Evolutionary conservation across 2,329 filamentous ascomycete genomes (phyloP).

Genomic region (Xylariaceae sp.): DNA sequence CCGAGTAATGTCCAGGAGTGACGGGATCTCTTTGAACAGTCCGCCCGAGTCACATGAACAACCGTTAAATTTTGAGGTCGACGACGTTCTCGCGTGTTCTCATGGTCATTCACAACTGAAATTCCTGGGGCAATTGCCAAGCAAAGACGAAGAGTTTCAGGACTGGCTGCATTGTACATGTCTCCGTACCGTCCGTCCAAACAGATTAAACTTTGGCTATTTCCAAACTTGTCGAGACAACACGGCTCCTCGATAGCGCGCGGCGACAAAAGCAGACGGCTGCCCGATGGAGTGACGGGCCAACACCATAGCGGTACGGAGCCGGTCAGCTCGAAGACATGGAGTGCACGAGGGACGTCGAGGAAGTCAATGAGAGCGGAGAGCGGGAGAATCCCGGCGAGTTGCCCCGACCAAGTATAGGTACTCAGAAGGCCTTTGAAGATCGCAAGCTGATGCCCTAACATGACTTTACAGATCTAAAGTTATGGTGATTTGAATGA

Average conservation of each 20-base stretch:
- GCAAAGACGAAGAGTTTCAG: constrained; percentile 12
- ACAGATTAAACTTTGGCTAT: background rate
- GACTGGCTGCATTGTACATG: background rate
- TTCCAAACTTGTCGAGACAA: constrained; percentile 11
- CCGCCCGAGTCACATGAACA: constrained; percentile 3
- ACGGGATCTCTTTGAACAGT: background rate
- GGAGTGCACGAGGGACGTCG: background rate
- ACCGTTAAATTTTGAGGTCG: no score
- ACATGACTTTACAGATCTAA: no score
- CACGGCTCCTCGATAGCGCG: background rate
- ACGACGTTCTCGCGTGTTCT: background rate
- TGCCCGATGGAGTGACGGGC: constrained; percentile 6
- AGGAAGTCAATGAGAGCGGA: constrained; percentile 14
- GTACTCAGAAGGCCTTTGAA: no score
- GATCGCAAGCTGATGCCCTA: no score
- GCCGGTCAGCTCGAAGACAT: constrained; percentile 9
- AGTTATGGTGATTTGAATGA: no score
- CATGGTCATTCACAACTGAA: background rate
- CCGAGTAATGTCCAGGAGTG: background rate
- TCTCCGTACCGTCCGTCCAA: constrained; percentile 6
- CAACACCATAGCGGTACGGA: background rate
- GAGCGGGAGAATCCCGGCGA: constrained; percentile 4
- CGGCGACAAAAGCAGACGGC: background rate
- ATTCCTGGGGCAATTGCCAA: background rate
- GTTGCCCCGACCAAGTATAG: no score